Evolutionary conservation across 2,329 filamentous ascomycete species (phyloP), one percentile per base, ranked within the genome.

Genomic region (Arthrobotrys conoides): DNA sequence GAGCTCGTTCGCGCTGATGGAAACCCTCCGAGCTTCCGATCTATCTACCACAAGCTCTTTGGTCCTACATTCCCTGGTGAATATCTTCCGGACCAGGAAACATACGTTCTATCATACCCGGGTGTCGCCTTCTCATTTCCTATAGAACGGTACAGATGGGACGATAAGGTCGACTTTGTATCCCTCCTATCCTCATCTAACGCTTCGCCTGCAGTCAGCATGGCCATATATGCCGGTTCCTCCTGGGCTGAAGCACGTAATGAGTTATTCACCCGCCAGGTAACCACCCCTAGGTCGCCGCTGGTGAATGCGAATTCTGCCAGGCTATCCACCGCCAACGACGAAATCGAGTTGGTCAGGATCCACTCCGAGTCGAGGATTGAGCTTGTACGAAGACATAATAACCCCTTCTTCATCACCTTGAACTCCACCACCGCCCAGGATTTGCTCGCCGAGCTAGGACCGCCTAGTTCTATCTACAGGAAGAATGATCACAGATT

Each of bases 11-110:
- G 84, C 82, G 48, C 66, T 66, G 53, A 83, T 82, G 24, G 82
- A 78, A 46, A 82, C 83, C 30, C 93, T 0, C 94, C 94, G 3
- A 91, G 89, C 16, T 97, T 97, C 84, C 89, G 91, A 76, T 93
- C 96, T 84, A 91, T 99, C 81, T 99, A 98, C 84, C 93, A 97
- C 82, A 91, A 93, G 67, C 87, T 97, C n/a, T 91, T 99, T 80
- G 96, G 96, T 0, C 94, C 94, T 18, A 96, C 95, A 0, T 98
- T 97, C 83, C 92, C 92, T 0, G 96, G 96, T 80, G 96, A 99
- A 86, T 99, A 95, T 83, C 88, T 97, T 44, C 88, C 91, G 8
- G 86, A 87, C 16, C 86, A 87, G 75, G 94, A 94, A 16, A 92
- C 90, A 22, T 99, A 98, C 83, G 90, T 97, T 38, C 87, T 99